Base-by-base conservation (phyloP, 495 filamentous ascomycete species). In the Hyaloscypha bicolor region DNA sequence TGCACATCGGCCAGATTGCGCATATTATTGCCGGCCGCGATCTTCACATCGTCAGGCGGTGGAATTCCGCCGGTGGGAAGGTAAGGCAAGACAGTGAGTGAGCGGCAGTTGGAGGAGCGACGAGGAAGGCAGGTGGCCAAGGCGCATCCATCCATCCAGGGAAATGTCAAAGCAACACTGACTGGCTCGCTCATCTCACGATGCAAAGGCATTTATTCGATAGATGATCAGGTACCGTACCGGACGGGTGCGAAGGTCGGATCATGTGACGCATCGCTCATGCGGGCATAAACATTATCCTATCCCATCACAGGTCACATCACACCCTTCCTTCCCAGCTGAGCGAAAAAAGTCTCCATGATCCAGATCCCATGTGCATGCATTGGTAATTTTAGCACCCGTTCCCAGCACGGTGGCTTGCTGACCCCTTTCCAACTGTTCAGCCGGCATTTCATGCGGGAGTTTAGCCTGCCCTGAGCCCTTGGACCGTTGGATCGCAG, bases 201-300 rank as follows among this genome's bases (percentile, higher is more conserved):
- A 12, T 19, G 4, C 42, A 48, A 48, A 12, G 42, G 35, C 35
- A 37, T 6, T n/a, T n/a, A n/a, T n/a, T n/a, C 35, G 35, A 37
- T 25, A 1, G 35, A 37, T 12, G 35, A 37, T 37, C 35, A 48
- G 42, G 42, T 45, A 45, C 42, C 33, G 14, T 11, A 16, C 14
- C 3, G 42, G 6, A 45, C 42, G 14, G 8, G 6, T 3, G 42
- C 14, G 14, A 45, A n/a, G n/a, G n/a, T n/a, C n/a, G n/a, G n/a
- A 19, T 39, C 59, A 62, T 25, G 53, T 63, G 61, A 55, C 45
- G 11, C 11, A 0, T 30, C 48, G 12, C 8, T 42, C 52, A 64
- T 64, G 62, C 63, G n/a, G n/a, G 63, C 63, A 65, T 65, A 48
- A 65, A 65, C 57, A n/a, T 63, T 42, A 48, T 33, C 31, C 42